phyloP scores from a whole-genome alignment of 2,329 filamentous ascomycete species.

The Thielaviopsis ethacetica region DNA sequence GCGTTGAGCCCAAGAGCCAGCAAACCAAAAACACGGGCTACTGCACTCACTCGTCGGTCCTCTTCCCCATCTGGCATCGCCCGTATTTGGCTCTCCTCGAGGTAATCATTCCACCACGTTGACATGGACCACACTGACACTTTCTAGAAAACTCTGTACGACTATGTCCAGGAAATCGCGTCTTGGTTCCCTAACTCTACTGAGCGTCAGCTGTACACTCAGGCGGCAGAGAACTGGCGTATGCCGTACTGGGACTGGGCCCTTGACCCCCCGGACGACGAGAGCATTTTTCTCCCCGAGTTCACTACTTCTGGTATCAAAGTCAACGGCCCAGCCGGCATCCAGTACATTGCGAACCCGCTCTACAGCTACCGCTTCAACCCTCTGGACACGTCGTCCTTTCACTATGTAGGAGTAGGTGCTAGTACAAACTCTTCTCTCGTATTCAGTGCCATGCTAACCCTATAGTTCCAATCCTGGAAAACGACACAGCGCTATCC shows the following conservation, averaged over 20 bases:
- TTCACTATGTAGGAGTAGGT: slow-evolving; percentile 44
- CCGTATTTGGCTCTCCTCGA: slow-evolving; percentile 54
- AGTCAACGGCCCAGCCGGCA: slow-evolving; percentile 38
- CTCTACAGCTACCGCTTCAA: slow-evolving; percentile 44
- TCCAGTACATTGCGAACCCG: slow-evolving; percentile 42
- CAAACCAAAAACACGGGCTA: slow-evolving; percentile 39
- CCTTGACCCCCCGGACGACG: slow-evolving; percentile 27
- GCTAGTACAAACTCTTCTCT: not conserved
- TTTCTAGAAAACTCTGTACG: slow-evolving; percentile 12
- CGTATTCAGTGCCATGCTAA: not conserved
- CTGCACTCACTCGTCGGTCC: slow-evolving; percentile 57
- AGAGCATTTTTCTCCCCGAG: slow-evolving; percentile 29
- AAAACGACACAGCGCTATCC: slow-evolving; percentile 43
- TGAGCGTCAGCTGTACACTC: slow-evolving; percentile 31
- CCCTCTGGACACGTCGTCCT: slow-evolving; percentile 39
- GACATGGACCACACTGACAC: not conserved
- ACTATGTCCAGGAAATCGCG: slow-evolving; percentile 23
- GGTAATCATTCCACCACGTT: slow-evolving; percentile 20
- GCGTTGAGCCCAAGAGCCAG: slow-evolving; percentile 28
- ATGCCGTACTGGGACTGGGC: slow-evolving; percentile 48
- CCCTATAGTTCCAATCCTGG: slow-evolving; percentile 39
- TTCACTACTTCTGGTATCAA: slow-evolving; percentile 33
- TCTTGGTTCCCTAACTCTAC: slow-evolving; percentile 29
- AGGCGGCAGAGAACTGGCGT: slow-evolving; percentile 34
- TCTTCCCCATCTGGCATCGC: slow-evolving; percentile 74